phyloP scores from a whole-genome alignment of 208 protist species.

The Willaertia magna region DNA sequence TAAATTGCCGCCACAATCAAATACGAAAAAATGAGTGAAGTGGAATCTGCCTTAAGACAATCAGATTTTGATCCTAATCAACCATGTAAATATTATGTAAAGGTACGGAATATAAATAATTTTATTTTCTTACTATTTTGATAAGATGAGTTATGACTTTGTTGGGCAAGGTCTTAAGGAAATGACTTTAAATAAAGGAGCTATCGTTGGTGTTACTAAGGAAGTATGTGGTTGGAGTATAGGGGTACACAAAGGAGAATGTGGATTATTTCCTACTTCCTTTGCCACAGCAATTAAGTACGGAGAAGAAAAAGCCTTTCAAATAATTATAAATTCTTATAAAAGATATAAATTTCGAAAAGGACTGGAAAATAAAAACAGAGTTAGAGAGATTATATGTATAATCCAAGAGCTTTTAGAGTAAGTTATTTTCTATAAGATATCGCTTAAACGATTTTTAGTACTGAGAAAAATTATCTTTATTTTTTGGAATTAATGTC shows the following conservation, averaged over 20 bases:
- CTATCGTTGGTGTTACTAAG: neutral
- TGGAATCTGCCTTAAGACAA: too few relatives aligned
- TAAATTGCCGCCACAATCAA: too few relatives aligned
- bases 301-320: neutral
- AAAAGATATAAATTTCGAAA: neutral
- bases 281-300: neutral
- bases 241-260: neutral
- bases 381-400: neutral
- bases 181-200: neutral
- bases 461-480: neutral
- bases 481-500: neutral
- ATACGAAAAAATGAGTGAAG: too few relatives aligned
- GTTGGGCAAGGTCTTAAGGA: neutral
- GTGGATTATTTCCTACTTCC: neutral
- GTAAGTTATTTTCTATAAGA: too few relatives aligned
- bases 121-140: neutral
- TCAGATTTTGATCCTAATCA: too few relatives aligned
- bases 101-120: too few relatives aligned
- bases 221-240: neutral
- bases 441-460: too few relatives aligned
- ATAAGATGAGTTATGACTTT: neutral
- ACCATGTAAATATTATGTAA: too few relatives aligned
- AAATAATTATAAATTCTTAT: neutral
- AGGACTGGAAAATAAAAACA: neutral
- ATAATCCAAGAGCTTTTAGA: neutral